These are phyloP conservation scores for Calonectria honghensis DNA, from an alignment of 2,329 filamentous ascomycete genomes.

Conservation along the genomic window DNA sequence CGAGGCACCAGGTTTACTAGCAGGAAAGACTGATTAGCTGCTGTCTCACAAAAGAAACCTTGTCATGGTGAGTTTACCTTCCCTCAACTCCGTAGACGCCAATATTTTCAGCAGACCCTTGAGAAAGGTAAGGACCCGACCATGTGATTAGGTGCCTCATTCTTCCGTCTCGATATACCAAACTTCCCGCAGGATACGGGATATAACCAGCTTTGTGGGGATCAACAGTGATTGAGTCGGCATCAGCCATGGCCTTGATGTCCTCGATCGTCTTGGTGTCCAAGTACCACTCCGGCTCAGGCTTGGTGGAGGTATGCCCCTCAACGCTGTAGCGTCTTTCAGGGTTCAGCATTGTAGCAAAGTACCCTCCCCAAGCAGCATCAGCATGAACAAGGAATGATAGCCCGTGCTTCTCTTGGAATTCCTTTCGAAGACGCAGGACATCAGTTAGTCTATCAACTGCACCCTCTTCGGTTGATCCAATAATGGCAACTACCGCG, in stretches of 20 bases:
- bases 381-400: constrained; percentile 69
- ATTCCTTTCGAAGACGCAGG: constrained; percentile 62
- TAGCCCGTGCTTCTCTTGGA: constrained; percentile 62
- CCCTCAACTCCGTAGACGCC: constrained; percentile 68
- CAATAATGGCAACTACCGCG: constrained; percentile 67
- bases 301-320: constrained; percentile 31
- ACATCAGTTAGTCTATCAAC: constrained; percentile 64
- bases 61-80: constrained; percentile 52
- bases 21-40: not conserved
- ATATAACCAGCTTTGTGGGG: constrained; percentile 69
- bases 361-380: constrained; percentile 71
- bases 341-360: constrained; percentile 64
- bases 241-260: constrained; percentile 61
- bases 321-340: constrained; percentile 46
- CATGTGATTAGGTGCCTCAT: constrained; percentile 67
- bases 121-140: constrained; percentile 63
- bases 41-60: not conserved
- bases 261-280: constrained; percentile 62
- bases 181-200: constrained; percentile 66
- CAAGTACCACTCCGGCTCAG: constrained; percentile 60
- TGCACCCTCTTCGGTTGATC: constrained; percentile 69
- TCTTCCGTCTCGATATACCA: constrained; percentile 66
- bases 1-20: constrained; percentile 67
- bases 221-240: constrained; percentile 68
- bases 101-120: constrained; percentile 62